Conservation (phyloP, 2,329 filamentous ascomycete species). For the Neospermospora avenae region DNA sequence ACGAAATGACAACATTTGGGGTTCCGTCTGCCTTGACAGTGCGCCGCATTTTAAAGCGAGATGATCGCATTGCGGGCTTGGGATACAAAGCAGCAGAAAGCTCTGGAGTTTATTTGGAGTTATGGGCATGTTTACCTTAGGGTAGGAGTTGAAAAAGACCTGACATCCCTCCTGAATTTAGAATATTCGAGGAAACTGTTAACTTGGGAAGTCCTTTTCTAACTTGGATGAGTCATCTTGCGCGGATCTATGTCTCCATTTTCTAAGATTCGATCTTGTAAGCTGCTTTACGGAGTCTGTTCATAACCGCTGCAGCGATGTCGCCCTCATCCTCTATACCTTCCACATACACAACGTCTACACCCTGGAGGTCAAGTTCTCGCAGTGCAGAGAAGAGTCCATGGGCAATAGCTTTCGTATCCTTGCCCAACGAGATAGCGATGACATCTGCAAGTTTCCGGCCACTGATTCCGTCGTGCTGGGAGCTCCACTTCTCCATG, state of each 20-base stretch:
- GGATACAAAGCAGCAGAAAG: conserved; percentile 9
- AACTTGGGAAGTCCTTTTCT: background rate
- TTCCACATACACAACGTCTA: conserved; percentile 86
- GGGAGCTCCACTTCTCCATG: background rate
- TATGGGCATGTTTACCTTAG: conserved; percentile 12
- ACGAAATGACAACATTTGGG: no score
- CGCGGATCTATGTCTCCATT: conserved; percentile 4
- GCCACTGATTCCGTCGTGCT: background rate
- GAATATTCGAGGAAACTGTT: background rate
- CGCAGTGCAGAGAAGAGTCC: conserved; percentile 84
- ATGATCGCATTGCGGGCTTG: conserved; percentile 5
- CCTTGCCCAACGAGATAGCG: conserved; percentile 70
- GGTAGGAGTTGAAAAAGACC: conserved; percentile 5
- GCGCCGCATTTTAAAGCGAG: conserved; percentile 18
- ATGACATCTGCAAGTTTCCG: conserved; percentile 37
- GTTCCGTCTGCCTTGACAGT: no score
- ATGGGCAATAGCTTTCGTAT: conserved; percentile 73
- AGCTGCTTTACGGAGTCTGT: conserved; percentile 75
- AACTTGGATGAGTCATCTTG: no score
- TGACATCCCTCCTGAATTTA: conserved; percentile 1
- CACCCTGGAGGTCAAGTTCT: conserved; percentile 75
- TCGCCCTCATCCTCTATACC: conserved; percentile 77
- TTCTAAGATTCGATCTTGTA: conserved; percentile 38
- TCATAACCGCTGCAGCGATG: conserved; percentile 84
- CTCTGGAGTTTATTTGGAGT: conserved; percentile 23